These are phyloP conservation scores for Paramyrothecium sp. DNA, from an alignment of 2,329 filamentous ascomycete genomes.

Conservation along the genomic window DNA sequence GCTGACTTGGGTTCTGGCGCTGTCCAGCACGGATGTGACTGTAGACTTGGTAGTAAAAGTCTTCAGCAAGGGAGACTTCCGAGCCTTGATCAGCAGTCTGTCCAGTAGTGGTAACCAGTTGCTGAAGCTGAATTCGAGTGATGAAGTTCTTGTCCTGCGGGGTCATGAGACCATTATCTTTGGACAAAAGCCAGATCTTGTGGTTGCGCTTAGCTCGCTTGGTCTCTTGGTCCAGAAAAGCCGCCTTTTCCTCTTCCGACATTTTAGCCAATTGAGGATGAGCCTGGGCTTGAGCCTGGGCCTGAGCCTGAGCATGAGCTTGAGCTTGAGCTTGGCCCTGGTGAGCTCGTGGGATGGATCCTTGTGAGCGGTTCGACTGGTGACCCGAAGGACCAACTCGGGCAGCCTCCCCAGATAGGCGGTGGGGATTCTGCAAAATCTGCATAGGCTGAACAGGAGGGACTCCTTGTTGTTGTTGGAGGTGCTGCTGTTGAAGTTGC, in stretches of 20 bases:
- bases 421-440: slow-evolving; percentile 75
- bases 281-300: slow-evolving; percentile 29
- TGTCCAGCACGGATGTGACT: slow-evolving; percentile 89
- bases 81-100: slow-evolving; percentile 77
- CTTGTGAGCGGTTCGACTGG: slow-evolving; percentile 46
- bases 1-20: slow-evolving; percentile 88
- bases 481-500: slow-evolving; percentile 18
- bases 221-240: slow-evolving; percentile 85
- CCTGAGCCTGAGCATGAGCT: slow-evolving; percentile 16
- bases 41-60: slow-evolving; percentile 99
- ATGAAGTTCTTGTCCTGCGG: slow-evolving; percentile 99
- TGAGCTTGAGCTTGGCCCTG: slow-evolving; percentile 31
- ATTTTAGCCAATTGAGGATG: slow-evolving; percentile 61
- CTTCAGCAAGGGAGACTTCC: slow-evolving; percentile 81
- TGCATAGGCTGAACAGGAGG: slow-evolving; percentile 17
- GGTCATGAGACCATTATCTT: slow-evolving; percentile 97
- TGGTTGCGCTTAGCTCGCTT: slow-evolving; percentile 96
- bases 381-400: slow-evolving; percentile 34
- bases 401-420: slow-evolving; percentile 50
- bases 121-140: slow-evolving; percentile 94
- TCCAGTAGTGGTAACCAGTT: slow-evolving; percentile 88
- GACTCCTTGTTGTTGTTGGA: background rate
- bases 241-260: slow-evolving; percentile 79
- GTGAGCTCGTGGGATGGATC: slow-evolving; percentile 35
- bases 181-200: slow-evolving; percentile 91